Evolutionary conservation across 345 rosid genomes (phyloP), one percentile per base, ranked within the genome.

Genomic region (Eucalyptus grandis): DNA sequence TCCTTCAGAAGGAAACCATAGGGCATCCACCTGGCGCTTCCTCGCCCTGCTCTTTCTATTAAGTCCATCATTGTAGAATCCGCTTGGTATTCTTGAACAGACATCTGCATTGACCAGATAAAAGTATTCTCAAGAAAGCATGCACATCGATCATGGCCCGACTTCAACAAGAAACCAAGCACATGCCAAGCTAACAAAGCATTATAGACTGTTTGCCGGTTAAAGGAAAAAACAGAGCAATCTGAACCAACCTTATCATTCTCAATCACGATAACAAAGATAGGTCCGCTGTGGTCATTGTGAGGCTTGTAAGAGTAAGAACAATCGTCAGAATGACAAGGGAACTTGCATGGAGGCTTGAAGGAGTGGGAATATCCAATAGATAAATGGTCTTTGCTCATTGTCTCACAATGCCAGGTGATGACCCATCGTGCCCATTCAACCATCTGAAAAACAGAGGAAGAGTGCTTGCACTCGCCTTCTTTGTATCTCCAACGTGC

Each of bases 401-500:
- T 96, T 51, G 97, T 88, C 94, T 97, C 47, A 94, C 98, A 13
- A 96, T 58, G 99, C 99, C 99, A 97, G 24, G 95, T 92, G 88
- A 98, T 93, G 54, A 96, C 96, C 99, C 99, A 98, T 46, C 99
- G 93, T 60, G 98, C 99, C 98, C 99, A 98, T 93, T 97, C 99
- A 91, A 98, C 97, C 99, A 98, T 96, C 92, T 96, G 98, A 92
- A 97, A 96, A 88, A 97, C 96, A 89, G 93, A 97, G 11, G 95
- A 93, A 22, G 99, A 94, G 88, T 96, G 94, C 93, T 96, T 88
- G 92, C 96, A 93, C 89, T 96, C 97, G 72, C 94, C 96, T 93
- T 98, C 99, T 91, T 98, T 98, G 92, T 97, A 98, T 90, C 98
- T 96, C 99, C 99, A 98, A 85, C 97, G 99, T 88, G 99, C 99